phyloP scores from a whole-genome alignment of 345 rosid genomes.

The Lepidium sativum region DNA sequence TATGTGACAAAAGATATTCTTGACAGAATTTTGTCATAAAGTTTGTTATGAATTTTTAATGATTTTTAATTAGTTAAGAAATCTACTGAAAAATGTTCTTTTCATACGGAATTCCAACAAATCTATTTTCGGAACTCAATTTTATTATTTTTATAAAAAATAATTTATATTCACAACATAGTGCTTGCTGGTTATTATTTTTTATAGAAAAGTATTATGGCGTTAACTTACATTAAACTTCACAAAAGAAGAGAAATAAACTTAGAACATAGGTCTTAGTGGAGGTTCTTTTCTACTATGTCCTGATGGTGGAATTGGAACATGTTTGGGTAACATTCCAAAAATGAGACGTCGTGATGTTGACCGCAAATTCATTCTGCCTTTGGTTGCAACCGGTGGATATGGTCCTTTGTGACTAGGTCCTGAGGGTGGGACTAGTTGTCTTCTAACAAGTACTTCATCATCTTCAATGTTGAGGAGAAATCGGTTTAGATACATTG shows the following conservation, averaged over 20 bases:
- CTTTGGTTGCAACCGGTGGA: background rate
- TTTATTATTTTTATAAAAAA: background rate
- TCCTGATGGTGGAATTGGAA: slow-evolving; percentile 11
- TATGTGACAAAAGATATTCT: too few relatives aligned
- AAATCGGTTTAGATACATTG: background rate
- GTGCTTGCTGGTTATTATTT: background rate
- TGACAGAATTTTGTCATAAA: too few relatives aligned
- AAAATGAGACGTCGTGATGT: background rate
- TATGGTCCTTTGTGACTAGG: background rate
- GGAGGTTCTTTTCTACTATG: slow-evolving; percentile 5
- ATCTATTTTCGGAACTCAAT: too few relatives aligned
- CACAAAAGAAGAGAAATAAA: background rate
- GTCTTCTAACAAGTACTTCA: too few relatives aligned
- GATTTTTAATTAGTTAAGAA: too few relatives aligned
- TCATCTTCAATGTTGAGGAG: background rate
- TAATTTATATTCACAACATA: background rate
- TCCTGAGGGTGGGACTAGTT: background rate
- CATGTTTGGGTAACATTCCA: background rate
- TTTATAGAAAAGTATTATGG: background rate
- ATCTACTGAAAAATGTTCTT: too few relatives aligned
- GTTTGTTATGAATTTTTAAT: too few relatives aligned
- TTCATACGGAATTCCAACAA: too few relatives aligned
- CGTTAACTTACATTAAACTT: background rate
- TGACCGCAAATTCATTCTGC: background rate
- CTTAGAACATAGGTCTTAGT: background rate